Percentiles rank a stretch among this genome's conserved stretches.
Conservation (phyloP, 305 asterid genomes). For the Fraxinus xanthoxyloides region DNA sequence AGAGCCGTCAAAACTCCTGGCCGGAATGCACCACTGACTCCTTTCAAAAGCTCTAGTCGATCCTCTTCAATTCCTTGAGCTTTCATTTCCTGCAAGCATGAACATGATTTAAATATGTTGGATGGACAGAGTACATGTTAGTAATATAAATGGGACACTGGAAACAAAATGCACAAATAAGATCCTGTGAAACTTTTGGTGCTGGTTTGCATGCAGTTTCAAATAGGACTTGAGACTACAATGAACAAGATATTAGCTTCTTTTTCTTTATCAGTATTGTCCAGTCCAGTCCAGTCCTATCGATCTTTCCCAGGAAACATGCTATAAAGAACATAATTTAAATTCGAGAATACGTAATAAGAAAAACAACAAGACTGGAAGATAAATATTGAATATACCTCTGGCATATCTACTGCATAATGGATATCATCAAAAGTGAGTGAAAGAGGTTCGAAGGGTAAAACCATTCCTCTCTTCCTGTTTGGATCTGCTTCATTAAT, state of each 20-base stretch:
- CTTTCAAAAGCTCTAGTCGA: slow-evolving; percentile 74
- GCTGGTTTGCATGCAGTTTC: not conserved
- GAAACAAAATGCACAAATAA: not conserved
- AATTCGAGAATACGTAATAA: not conserved
- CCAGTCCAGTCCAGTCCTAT: not conserved
- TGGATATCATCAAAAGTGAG: slow-evolving; percentile 70
- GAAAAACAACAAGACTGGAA: not conserved
- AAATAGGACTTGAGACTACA: not conserved
- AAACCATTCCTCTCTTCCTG: slow-evolving; percentile 81
- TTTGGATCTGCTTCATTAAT: slow-evolving; percentile 33
- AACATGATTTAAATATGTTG: not conserved
- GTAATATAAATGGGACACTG: not conserved
- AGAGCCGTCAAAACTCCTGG: slow-evolving; percentile 94
- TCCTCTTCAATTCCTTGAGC: slow-evolving; percentile 58
- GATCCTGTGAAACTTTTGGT: not conserved
- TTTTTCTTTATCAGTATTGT: not conserved
- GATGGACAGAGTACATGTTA: not conserved
- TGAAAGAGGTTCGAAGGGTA: slow-evolving; percentile 89
- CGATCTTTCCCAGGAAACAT: not conserved
- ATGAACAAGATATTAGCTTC: not conserved
- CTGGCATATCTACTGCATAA: slow-evolving; percentile 94
- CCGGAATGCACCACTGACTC: slow-evolving; percentile 86
- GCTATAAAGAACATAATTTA: not conserved
- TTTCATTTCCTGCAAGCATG: slow-evolving; percentile 66
- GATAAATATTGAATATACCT: slow-evolving; percentile 36